Evolutionary conservation across 2,329 filamentous ascomycete species (phyloP).

Genomic region (Acrodontium crateriforme): DNA sequence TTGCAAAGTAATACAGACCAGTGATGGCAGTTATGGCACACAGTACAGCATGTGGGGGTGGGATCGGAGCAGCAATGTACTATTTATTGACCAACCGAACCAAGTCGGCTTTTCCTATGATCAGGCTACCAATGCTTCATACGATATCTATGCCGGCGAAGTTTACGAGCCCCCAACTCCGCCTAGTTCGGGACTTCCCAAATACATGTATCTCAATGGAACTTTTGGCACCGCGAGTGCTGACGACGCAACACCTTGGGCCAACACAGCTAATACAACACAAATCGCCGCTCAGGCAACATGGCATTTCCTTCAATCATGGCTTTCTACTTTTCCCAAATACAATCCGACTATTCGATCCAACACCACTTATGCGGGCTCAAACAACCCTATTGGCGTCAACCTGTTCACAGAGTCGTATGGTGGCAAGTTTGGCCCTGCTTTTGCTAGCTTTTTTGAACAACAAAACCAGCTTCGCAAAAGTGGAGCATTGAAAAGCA

Average conservation of each 20-base stretch:
- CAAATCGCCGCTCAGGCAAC: constrained; percentile 31
- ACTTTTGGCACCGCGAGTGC: constrained; percentile 47
- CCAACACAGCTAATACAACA: constrained; percentile 21
- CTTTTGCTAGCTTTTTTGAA: constrained; percentile 45
- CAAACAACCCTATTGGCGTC: constrained; percentile 25
- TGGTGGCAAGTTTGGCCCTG: constrained; percentile 51
- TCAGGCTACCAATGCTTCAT: constrained; percentile 28
- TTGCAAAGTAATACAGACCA: constrained; percentile 23
- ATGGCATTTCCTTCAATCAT: constrained; percentile 53
- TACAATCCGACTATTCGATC: constrained; percentile 28
- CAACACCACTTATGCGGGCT: constrained; percentile 35
- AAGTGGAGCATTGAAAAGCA: constrained; percentile 36
- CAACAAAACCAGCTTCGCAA: constrained; percentile 45
- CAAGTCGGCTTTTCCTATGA: constrained; percentile 46
- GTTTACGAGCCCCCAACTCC: constrained; percentile 28
- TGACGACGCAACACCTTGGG: constrained; percentile 5
- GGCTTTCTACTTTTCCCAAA: constrained; percentile 29
- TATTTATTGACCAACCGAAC: constrained; percentile 56
- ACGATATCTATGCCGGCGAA: constrained; percentile 21
- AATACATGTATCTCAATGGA: constrained; percentile 43
- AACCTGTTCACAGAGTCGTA: constrained; percentile 46
- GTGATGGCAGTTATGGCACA: constrained; percentile 18
- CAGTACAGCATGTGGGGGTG: constrained; percentile 39
- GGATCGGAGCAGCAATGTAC: constrained; percentile 50
- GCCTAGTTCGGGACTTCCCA: constrained; percentile 39